Conservation (phyloP, 176 grass and related monocot genomes). For the Carex kokanica region DNA sequence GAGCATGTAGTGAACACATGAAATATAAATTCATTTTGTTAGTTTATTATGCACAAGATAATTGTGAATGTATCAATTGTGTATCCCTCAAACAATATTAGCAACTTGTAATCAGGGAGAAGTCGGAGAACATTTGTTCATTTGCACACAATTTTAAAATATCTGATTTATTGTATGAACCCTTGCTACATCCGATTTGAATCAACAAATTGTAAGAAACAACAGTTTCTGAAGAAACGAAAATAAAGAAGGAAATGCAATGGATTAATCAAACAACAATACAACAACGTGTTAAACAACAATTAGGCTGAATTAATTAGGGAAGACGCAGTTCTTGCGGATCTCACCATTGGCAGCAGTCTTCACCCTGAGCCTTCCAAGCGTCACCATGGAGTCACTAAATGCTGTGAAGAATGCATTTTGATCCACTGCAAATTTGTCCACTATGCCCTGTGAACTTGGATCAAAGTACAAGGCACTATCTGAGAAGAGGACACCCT, state of each 20-base stretch:
- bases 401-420: constrained; percentile 58
- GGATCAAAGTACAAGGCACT: constrained; percentile 40
- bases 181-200: not conserved
- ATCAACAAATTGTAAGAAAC: not conserved
- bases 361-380: constrained; percentile 51
- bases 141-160: not conserved
- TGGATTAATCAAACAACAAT: not conserved
- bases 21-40: not conserved
- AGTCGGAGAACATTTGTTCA: not conserved
- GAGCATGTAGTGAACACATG: not conserved
- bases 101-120: not conserved
- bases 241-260: not conserved
- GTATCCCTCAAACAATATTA: not conserved
- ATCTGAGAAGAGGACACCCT: constrained; percentile 59
- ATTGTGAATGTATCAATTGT: not conserved
- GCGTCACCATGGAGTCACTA: constrained; percentile 51
- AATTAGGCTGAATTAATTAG: not conserved
- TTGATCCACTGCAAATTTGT: constrained; percentile 43
- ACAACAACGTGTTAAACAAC: not conserved
- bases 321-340: constrained; percentile 42
- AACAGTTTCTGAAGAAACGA: not conserved
- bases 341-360: constrained; percentile 45
- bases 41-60: not conserved
- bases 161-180: not conserved
- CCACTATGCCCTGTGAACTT: constrained; percentile 25